These are phyloP conservation scores for Eustoma russellianum DNA, from an alignment of 257 asterid species.

Conservation along the genomic window DNA sequence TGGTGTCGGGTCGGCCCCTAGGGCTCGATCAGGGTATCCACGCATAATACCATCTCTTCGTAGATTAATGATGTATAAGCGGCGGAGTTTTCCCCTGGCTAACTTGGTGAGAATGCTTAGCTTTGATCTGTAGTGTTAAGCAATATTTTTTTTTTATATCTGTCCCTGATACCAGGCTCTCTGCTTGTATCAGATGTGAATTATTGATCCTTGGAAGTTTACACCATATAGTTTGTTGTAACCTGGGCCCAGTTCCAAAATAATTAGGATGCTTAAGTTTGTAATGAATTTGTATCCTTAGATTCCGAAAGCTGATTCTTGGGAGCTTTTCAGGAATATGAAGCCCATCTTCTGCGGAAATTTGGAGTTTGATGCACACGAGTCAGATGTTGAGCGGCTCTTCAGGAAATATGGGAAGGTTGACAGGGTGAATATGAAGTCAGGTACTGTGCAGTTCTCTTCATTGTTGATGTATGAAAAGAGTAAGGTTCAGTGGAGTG, in stretches of 20 bases:
- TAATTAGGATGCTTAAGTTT: not conserved
- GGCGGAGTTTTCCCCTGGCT: no score
- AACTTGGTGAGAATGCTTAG: no score
- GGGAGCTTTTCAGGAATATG: conserved; percentile 26
- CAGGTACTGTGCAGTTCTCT: conserved; percentile 39
- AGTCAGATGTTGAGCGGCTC: conserved; percentile 77
- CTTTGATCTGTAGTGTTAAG: no score
- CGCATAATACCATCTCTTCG: no score
- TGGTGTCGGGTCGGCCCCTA: conserved; percentile 3
- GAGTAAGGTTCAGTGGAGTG: no score
- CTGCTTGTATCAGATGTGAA: no score
- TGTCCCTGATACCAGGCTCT: no score
- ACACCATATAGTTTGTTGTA: no score
- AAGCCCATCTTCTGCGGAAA: conserved; percentile 85
- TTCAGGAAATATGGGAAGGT: conserved; percentile 84
- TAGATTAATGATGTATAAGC: no score
- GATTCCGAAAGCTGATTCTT: not conserved
- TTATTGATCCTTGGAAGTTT: no score
- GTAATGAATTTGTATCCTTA: not conserved
- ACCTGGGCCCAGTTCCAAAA: no score
- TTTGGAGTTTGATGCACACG: conserved; percentile 82
- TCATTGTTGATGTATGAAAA: not conserved
- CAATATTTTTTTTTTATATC: no score
- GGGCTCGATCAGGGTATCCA: not conserved
- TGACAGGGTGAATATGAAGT: conserved; percentile 87